A percentile compares a stretch with the other conserved stretches of the same genome.
Evolutionary conservation across 177 flowering plant genomes (phyloP).

Genomic region (Vitis hybrid): DNA sequence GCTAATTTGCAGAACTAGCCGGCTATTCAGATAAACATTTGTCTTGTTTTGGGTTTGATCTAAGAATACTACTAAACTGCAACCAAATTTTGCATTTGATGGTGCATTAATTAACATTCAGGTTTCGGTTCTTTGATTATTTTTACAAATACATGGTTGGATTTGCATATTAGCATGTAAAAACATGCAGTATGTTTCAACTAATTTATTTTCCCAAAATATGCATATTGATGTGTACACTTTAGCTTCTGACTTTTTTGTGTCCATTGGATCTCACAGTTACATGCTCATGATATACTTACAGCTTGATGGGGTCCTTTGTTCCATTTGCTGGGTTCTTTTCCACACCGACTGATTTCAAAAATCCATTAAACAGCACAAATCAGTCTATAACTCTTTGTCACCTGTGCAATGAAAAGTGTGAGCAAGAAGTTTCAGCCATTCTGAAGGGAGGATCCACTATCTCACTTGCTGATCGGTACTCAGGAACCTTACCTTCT

Average conservation of each 20-base stretch:
- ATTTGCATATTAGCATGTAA: no score
- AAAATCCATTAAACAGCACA: conserved; percentile 26
- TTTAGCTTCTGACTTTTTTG: conserved; percentile 23
- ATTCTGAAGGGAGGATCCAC: conserved; percentile 31
- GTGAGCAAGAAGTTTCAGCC: conserved; percentile 45
- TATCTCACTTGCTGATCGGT: conserved; percentile 37
- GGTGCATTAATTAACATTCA: no score
- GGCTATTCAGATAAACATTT: no score
- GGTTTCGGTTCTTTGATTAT: no score
- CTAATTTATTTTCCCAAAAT: not conserved
- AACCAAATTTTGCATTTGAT: no score
- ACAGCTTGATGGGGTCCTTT: conserved; percentile 79
- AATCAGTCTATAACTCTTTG: no score
- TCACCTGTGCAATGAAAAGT: conserved; percentile 2
- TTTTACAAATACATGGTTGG: no score
- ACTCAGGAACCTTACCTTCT: conserved; percentile 34
- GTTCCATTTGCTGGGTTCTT: conserved; percentile 74
- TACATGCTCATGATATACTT: conserved; percentile 38
- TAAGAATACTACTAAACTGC: no score
- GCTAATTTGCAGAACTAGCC: no score
- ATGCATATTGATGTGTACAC: conserved; percentile 2
- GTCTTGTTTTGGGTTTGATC: no score
- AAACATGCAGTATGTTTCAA: no score
- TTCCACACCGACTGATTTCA: conserved; percentile 36
- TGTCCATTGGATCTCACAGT: conserved; percentile 32